Evolutionary conservation across 352 stramenopile genomes (phyloP).

Genomic region (Blastocystis sp.): DNA sequence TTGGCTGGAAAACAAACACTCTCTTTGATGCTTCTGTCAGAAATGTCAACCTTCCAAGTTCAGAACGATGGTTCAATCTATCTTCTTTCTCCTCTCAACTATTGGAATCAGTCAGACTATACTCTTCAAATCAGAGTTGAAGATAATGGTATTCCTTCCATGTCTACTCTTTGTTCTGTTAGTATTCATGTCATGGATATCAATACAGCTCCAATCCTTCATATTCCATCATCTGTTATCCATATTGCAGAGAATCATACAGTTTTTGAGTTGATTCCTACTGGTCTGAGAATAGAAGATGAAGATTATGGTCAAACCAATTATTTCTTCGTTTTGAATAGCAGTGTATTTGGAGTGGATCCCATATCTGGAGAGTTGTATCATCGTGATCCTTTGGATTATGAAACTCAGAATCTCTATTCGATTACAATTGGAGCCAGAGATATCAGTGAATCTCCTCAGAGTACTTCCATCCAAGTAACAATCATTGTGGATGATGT

Average conservation of each 20-base stretch:
- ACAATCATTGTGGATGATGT: slow-evolving; percentile 27
- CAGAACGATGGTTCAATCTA: neutral
- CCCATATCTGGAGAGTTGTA: neutral
- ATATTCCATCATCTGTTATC: neutral
- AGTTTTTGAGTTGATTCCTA: neutral
- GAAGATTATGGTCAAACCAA: neutral
- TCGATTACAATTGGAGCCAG: neutral
- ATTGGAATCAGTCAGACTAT: neutral
- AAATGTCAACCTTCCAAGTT: neutral
- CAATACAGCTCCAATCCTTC: neutral
- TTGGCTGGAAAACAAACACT: neutral
- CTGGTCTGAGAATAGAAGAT: neutral
- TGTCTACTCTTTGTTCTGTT: neutral
- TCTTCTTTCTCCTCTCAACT: neutral
- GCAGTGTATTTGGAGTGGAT: neutral
- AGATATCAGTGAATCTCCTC: neutral
- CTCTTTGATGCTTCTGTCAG: neutral
- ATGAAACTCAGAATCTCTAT: neutral
- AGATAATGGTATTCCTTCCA: neutral
- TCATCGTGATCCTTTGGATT: neutral
- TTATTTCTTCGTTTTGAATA: neutral
- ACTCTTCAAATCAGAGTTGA: neutral
- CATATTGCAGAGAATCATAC: neutral
- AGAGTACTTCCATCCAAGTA: neutral
- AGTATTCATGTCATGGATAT: neutral